phyloP scores from a whole-genome alignment of 768 basidiomycete species.

The Amanita fuliginea region DNA sequence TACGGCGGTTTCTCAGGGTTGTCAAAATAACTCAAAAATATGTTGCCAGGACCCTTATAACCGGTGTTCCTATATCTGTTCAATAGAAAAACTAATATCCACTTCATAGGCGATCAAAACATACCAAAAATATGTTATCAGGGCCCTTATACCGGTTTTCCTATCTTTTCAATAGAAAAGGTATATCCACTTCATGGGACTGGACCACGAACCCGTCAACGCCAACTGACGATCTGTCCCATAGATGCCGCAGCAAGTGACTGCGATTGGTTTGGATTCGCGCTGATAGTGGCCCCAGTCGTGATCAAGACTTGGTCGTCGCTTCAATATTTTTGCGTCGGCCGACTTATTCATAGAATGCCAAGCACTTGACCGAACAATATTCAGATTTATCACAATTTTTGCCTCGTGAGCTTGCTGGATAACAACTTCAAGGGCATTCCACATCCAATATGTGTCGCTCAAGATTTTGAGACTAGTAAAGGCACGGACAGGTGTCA shows the following conservation, averaged over 20 bases:
- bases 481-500: background rate
- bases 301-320: too few species aligned
- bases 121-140: slow-evolving; percentile 54
- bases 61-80: slow-evolving; percentile 71
- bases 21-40: slow-evolving; percentile 27
- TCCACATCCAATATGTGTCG: too few species aligned
- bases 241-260: slow-evolving; percentile 29
- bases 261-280: background rate
- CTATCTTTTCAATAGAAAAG: slow-evolving; percentile 69
- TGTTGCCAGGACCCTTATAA: slow-evolving; percentile 70
- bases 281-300: too few species aligned
- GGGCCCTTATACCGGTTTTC: slow-evolving; percentile 73
- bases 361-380: background rate
- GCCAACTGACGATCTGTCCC: slow-evolving; percentile 42
- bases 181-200: slow-evolving; percentile 20
- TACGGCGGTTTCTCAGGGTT: background rate
- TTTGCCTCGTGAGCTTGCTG: too few species aligned
- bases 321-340: too few species aligned
- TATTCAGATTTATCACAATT: too few species aligned
- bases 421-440: too few species aligned
- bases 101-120: too few species aligned
- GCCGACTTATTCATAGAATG: too few species aligned
- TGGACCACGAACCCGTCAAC: slow-evolving; percentile 55
- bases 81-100: slow-evolving; percentile 54
- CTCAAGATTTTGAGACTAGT: background rate